A percentile compares a stretch with the other conserved stretches of the same genome.
These are phyloP conservation scores for Pythium folliculosum DNA, from an alignment of 352 stramenopile genomes.

Conservation along the genomic window DNA sequence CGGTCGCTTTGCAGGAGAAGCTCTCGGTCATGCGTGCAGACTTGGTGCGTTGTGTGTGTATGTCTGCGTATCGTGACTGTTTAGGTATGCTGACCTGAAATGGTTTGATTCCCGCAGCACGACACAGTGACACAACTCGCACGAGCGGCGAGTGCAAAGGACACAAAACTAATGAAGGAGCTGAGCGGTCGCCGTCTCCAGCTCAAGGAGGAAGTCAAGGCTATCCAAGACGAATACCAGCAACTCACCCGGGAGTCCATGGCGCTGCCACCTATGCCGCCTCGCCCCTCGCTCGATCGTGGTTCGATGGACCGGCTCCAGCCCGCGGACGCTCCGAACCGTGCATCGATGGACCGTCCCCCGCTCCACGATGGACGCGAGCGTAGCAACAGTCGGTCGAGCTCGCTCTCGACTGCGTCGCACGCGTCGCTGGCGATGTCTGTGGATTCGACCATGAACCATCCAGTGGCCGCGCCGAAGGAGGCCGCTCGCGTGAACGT, in stretches of 20 bases:
- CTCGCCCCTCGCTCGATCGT: conserved; percentile 16
- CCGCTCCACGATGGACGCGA: conserved; percentile 18
- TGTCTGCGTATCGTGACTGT: not conserved
- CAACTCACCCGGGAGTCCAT: conserved; percentile 30
- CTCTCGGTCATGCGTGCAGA: conserved; percentile 20
- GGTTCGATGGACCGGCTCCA: not conserved
- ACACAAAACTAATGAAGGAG: conserved; percentile 45
- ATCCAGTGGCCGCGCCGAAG: conserved; percentile 10
- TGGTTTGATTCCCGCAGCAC: conserved; percentile 35
- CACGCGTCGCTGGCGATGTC: conserved; percentile 51
- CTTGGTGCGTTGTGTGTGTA: conserved; percentile 10
- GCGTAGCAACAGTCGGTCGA: conserved; percentile 29
- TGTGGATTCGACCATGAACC: conserved; percentile 48
- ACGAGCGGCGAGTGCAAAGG: conserved; percentile 54
- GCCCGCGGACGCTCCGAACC: not conserved
- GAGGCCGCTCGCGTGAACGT: conserved; percentile 10
- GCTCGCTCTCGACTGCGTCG: conserved; percentile 51
- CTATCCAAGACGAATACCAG: conserved; percentile 57
- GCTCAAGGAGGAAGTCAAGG: conserved; percentile 77
- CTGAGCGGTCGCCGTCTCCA: conserved; percentile 57
- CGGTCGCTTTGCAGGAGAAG: conserved; percentile 13
- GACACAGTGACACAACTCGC: conserved; percentile 67
- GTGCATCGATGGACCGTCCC: conserved; percentile 16
- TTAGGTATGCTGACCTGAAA: not conserved
- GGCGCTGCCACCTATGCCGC: conserved; percentile 22